Base-by-base conservation (phyloP, 805 yeast species). In the Brettanomyces custersianus region DNA sequence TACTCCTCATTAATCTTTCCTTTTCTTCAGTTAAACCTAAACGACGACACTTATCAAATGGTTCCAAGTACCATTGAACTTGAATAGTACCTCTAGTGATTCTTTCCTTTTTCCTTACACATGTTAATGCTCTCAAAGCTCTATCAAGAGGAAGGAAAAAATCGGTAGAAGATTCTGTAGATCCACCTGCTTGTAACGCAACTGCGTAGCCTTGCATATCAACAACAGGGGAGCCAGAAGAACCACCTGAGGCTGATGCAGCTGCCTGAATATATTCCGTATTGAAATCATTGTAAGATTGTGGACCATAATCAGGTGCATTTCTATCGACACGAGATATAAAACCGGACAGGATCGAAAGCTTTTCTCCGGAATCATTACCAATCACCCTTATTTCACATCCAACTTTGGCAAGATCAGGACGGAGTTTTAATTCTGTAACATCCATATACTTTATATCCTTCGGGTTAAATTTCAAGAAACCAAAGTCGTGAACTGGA, bases 251-350 rank as follows among this genome's bases (percentile, higher is more conserved):
- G 0, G 96, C 95, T 40, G 87, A 74, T 1, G 96, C 96, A 6
- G 96, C 96, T 1, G 96, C 96, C 60, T 87, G 95, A 38, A 87
- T 84, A 59, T 87, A 87, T 57, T 84, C 95, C 1, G 95, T 86
- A 55, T 87, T 86, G 68, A 86, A 87, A 64, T 87, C 96, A 53
- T 84, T 86, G 58, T 87, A 88, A 12, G 94, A 79, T 52, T 82
- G 64, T 20, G 76, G 77, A 33, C 96, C 96, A 51, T 88, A 88
- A 44, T 84, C 94, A 2, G 96, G 96, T 5, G 96, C 94, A 54
- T 87, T 87, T 66, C 96, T 76, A 60, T 87, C 96, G 40, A 86
- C 60, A 54, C 96, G 74, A 15, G 79, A 72, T 25, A 80, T 81
- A 57, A 87, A 85, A 23, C 96, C 96, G 2, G 95, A 74, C 47